These are phyloP conservation scores for Diplodia scrobiculata DNA, from an alignment of 2,329 filamentous ascomycete species.

Conservation along the genomic window DNA sequence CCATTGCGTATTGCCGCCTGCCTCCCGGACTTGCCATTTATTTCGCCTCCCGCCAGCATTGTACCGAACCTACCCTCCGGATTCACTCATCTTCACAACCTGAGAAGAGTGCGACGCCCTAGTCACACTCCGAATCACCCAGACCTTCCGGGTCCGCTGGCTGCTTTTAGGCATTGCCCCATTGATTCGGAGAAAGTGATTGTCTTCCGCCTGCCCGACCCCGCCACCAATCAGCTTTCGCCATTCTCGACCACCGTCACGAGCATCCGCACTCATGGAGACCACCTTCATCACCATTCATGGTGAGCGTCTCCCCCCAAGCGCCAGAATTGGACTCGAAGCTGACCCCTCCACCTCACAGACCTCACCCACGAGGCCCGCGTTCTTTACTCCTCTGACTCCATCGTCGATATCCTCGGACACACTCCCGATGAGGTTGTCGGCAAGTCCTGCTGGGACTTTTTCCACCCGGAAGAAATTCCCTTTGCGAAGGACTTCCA, in stretches of 20 bases:
- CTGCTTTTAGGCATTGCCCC: conserved; percentile 28
- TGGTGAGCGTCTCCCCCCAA: conserved; percentile 53
- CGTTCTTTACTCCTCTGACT: conserved; percentile 81
- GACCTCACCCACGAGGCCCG: conserved; percentile 75
- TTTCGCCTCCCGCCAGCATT: background rate
- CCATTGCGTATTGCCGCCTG: background rate
- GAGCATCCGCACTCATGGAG: conserved; percentile 60
- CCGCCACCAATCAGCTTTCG: background rate
- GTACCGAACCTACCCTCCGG: background rate
- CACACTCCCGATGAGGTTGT: conserved; percentile 75
- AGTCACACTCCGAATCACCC: conserved; percentile 24
- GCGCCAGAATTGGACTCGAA: conserved; percentile 21
- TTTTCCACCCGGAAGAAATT: conserved; percentile 80
- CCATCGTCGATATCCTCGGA: conserved; percentile 78
- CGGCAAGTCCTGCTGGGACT: conserved; percentile 78
- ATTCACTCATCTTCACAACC: background rate
- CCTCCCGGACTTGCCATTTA: background rate
- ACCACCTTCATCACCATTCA: conserved; percentile 91
- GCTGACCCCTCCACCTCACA: conserved; percentile 43
- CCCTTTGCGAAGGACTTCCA: conserved; percentile 73
- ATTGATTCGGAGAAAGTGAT: conserved; percentile 24
- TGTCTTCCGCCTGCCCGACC: background rate
- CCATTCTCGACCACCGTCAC: background rate
- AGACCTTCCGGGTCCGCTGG: conserved; percentile 17
- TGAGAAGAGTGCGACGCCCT: background rate